A percentile compares a stretch with the other conserved stretches of the same genome.
These are phyloP conservation scores for Benincasa hispida DNA, from an alignment of 306 rosid genomes.

Conservation along the genomic window DNA sequence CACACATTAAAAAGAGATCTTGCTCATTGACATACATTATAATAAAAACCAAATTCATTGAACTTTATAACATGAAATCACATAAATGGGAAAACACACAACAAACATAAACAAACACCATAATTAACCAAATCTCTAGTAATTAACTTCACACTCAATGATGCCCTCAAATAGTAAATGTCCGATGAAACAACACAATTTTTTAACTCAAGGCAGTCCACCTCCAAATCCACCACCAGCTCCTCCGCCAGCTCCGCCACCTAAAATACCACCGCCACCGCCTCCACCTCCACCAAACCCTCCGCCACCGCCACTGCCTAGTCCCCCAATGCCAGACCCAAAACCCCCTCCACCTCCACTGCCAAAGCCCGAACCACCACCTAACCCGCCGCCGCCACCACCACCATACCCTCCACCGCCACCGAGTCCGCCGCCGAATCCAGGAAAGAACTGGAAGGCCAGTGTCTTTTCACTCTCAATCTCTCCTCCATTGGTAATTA, in stretches of 20 bases:
- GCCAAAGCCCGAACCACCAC: slow-evolving; percentile 38
- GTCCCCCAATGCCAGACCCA: slow-evolving; percentile 18
- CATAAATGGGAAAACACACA: not conserved
- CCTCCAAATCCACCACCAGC: slow-evolving; percentile 15
- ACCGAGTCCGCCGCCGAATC: slow-evolving; percentile 12
- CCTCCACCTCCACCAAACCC: slow-evolving; percentile 13
- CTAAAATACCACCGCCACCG: slow-evolving; percentile 13
- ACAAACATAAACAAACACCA: not conserved
- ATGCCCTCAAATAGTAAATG: no score
- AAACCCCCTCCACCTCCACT: slow-evolving; percentile 30
- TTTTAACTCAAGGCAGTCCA: slow-evolving; percentile 4
- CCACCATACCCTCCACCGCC: slow-evolving; percentile 30
- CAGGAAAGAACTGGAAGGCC: slow-evolving; percentile 14
- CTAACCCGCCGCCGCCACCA: slow-evolving; percentile 26
- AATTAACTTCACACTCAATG: no score
- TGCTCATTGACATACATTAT: not conserved
- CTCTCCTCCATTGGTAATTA: not conserved
- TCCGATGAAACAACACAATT: not conserved
- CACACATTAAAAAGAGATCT: not conserved
- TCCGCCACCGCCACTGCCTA: slow-evolving; percentile 26
- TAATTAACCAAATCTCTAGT: not conserved
- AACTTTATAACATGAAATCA: not conserved
- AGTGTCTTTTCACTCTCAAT: slow-evolving; percentile 12
- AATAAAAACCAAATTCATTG: not conserved
- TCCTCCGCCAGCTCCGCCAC: slow-evolving; percentile 25